These are phyloP conservation scores for Penicillium turbatum DNA, from an alignment of 495 filamentous ascomycete species.

Conservation along the genomic window DNA sequence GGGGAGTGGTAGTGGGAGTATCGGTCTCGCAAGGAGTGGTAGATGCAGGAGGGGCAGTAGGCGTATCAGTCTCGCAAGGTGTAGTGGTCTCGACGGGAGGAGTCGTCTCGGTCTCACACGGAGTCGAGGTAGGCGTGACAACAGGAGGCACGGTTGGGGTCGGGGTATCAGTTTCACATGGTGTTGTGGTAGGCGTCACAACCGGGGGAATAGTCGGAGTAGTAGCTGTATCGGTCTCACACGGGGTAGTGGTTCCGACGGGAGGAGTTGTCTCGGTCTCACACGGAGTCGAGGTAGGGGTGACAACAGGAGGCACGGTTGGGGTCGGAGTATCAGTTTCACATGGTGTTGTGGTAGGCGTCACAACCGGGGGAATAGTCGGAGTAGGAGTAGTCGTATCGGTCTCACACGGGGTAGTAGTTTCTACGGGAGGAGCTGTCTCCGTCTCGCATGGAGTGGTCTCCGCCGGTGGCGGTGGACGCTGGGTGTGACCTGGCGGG, in stretches of 20 bases:
- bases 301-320: neutral
- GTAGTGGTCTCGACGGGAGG: constrained; percentile 8
- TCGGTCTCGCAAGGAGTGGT: constrained; percentile 7
- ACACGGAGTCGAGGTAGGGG: constrained; percentile 10
- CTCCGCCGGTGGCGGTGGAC: neutral
- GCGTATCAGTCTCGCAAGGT: constrained; percentile 17
- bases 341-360: constrained; percentile 2
- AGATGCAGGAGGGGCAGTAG: constrained; percentile 2
- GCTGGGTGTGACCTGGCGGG: neutral
- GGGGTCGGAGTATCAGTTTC: constrained; percentile 11
- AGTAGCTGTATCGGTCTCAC: constrained; percentile 14
- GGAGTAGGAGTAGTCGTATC: constrained; percentile 1
- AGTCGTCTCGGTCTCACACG: constrained; percentile 14
- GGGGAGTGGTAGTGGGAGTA: neutral
- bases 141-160: constrained; percentile 1
- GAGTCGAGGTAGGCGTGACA: constrained; percentile 4
- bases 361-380: neutral
- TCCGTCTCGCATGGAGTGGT: constrained; percentile 13
- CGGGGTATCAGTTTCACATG: constrained; percentile 8
- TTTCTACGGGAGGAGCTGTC: neutral
- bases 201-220: neutral
- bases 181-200: neutral
- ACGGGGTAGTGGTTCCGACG: constrained; percentile 8
- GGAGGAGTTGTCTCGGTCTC: constrained; percentile 14
- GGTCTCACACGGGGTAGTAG: constrained; percentile 8